Evolutionary conservation across 495 filamentous ascomycete genomes (phyloP).

Genomic region (Penicillium turbatum): DNA sequence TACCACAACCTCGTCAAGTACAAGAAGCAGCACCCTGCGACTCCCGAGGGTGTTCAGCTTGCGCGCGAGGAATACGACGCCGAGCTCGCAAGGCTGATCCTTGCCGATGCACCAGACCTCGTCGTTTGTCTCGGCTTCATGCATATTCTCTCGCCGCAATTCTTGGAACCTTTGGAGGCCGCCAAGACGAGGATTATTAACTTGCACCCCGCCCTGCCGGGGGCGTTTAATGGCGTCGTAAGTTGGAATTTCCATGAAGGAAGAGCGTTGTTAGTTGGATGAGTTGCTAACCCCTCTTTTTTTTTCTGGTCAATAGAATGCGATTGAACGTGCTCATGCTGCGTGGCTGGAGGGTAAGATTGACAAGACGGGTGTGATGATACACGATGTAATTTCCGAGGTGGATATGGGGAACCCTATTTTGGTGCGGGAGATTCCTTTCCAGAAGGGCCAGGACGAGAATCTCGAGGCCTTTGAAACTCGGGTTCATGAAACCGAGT

Average conservation of each 20-base stretch:
- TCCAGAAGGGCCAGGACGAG: conserved; percentile 58
- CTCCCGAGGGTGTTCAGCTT: conserved; percentile 41
- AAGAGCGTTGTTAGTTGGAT: neutral
- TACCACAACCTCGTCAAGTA: conserved; percentile 84
- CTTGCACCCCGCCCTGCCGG: conserved; percentile 75
- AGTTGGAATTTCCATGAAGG: conserved; percentile 14
- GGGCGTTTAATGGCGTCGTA: conserved; percentile 70
- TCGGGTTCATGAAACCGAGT: conserved; percentile 68
- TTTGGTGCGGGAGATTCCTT: conserved; percentile 65
- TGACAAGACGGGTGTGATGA: conserved; percentile 85
- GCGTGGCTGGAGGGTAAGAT: conserved; percentile 70
- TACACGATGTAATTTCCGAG: conserved; percentile 80
- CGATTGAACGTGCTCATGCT: conserved; percentile 73
- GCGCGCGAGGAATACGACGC: conserved; percentile 72
- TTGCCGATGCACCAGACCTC: conserved; percentile 64
- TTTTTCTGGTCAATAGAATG: conserved; percentile 36
- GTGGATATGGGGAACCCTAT: conserved; percentile 80
- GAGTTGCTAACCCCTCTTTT: conserved; percentile 1
- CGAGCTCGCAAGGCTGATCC: conserved; percentile 68
- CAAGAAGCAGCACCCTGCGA: conserved; percentile 48
- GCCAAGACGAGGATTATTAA: conserved; percentile 72
- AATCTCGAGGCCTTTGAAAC: conserved; percentile 60
- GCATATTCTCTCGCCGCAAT: conserved; percentile 57
- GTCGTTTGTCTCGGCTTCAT: conserved; percentile 57
- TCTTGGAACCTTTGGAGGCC: conserved; percentile 61